Conservation (phyloP, 352 stramenopile species). For the Plasmopara muralis region DNA sequence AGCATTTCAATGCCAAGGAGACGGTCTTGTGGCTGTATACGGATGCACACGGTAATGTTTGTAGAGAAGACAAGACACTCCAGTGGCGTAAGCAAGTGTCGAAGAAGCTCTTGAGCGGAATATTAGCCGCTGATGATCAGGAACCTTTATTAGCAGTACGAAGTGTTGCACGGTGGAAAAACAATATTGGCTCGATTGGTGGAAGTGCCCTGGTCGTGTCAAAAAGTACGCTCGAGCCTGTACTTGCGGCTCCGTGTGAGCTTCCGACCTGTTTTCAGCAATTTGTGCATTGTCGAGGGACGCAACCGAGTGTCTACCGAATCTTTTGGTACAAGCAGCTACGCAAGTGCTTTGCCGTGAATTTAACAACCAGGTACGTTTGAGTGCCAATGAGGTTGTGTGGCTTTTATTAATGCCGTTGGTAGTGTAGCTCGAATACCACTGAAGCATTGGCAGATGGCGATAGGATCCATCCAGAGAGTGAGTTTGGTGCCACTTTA, state of each 20-base stretch:
- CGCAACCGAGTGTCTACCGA: constrained; percentile 63
- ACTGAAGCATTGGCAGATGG: constrained; percentile 16
- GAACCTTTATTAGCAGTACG: constrained; percentile 52
- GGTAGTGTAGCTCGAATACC: constrained; percentile 35
- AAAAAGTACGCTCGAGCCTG: constrained; percentile 40
- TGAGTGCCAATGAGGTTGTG: neutral
- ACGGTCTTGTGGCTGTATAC: constrained; percentile 54
- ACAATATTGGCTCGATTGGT: constrained; percentile 16
- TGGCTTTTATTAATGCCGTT: constrained; percentile 10
- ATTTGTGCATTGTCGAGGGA: constrained; percentile 62
- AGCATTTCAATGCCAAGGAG: constrained; percentile 45
- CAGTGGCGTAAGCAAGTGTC: constrained; percentile 60
- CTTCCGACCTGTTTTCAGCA: constrained; percentile 60
- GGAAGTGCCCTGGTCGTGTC: constrained; percentile 64
- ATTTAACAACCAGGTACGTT: constrained; percentile 63
- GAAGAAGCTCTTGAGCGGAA: constrained; percentile 25
- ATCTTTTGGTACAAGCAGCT: constrained; percentile 49
- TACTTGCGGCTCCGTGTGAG: constrained; percentile 51
- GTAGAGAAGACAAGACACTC: constrained; percentile 38
- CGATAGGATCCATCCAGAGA: neutral
- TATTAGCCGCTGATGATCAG: constrained; percentile 5
- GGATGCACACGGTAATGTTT: constrained; percentile 36
- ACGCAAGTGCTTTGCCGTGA: constrained; percentile 59
- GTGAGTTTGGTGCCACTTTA: no score
- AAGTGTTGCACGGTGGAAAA: constrained; percentile 50